phyloP scores from a whole-genome alignment of 805 yeast genomes.

The Zygoascus biomembranicola region DNA sequence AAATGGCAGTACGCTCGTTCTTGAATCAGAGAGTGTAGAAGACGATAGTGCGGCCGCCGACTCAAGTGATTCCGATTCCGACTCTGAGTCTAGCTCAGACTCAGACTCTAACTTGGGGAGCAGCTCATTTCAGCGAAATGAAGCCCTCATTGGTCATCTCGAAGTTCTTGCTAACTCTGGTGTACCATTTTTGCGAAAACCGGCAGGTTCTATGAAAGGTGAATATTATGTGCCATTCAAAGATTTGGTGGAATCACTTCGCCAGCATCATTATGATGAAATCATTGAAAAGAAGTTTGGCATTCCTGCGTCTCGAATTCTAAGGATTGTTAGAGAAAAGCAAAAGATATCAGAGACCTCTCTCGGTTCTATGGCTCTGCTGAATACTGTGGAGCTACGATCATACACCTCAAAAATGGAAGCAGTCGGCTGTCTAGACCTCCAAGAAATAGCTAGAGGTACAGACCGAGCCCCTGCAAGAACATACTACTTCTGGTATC shows the following conservation, averaged over 20 bases:
- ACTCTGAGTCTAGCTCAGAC: background rate
- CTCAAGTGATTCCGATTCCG: slow-evolving; percentile 24
- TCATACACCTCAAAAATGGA: slow-evolving; percentile 60
- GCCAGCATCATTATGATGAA: slow-evolving; percentile 27
- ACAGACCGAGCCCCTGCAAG: slow-evolving; percentile 87
- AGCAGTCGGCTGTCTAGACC: slow-evolving; percentile 64
- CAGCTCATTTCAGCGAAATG: background rate
- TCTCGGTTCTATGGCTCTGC: slow-evolving; percentile 62
- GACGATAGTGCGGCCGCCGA: slow-evolving; percentile 22
- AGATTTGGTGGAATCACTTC: slow-evolving; percentile 21
- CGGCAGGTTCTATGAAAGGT: slow-evolving; percentile 43
- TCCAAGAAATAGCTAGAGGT: slow-evolving; percentile 90
- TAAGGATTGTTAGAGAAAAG: slow-evolving; percentile 65
- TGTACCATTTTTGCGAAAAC: slow-evolving; percentile 53
- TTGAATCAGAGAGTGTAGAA: no score
- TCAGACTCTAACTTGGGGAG: background rate
- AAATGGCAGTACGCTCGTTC: slow-evolving; percentile 14
- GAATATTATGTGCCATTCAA: slow-evolving; percentile 35
- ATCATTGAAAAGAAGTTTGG: slow-evolving; percentile 29
- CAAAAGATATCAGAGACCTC: slow-evolving; percentile 79
- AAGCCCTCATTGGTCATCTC: slow-evolving; percentile 54
- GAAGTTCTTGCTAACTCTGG: slow-evolving; percentile 46
- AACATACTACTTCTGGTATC: slow-evolving; percentile 75
- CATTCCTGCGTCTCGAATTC: slow-evolving; percentile 55
- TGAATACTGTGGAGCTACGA: slow-evolving; percentile 71